These are phyloP conservation scores for Maudiozyma humilis DNA, from an alignment of 1,139 yeast species.

Conservation along the genomic window DNA sequence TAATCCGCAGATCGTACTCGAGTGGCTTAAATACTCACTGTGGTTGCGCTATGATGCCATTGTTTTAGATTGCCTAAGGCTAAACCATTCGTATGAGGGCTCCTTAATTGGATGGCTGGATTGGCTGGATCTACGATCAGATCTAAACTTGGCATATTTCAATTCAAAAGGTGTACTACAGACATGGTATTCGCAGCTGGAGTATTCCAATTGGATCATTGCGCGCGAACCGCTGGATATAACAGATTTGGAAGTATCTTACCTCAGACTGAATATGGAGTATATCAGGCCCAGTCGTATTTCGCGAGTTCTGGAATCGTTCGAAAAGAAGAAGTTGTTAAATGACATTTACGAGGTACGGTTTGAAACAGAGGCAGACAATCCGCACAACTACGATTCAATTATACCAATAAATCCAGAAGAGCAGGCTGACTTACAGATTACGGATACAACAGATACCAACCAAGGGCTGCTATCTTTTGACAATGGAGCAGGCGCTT, in stretches of 20 bases:
- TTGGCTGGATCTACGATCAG: conserved; percentile 20
- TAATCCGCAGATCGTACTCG: conserved; percentile 16
- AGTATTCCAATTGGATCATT: conserved; percentile 21
- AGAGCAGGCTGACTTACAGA: background rate
- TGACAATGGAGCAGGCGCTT: background rate
- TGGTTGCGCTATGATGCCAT: conserved; percentile 28
- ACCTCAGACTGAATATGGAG: conserved; percentile 17
- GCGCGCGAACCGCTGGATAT: conserved; percentile 6
- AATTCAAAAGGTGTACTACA: conserved; percentile 19
- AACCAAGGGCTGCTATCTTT: background rate
- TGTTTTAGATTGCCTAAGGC: conserved; percentile 23
- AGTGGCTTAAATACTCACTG: conserved; percentile 22
- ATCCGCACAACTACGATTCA: conserved; percentile 5
- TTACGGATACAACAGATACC: background rate
- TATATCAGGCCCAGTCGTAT: conserved; percentile 7
- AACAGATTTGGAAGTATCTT: conserved; percentile 8
- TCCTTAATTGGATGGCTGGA: conserved; percentile 19
- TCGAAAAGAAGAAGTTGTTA: conserved; percentile 13
- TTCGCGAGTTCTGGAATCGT: conserved; percentile 7
- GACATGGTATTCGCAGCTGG: conserved; percentile 24
- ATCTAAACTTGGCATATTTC: conserved; percentile 18
- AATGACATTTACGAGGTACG: conserved; percentile 14
- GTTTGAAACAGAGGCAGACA: conserved; percentile 13
- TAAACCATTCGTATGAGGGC: conserved; percentile 24
- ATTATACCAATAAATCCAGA: background rate